Conservation (phyloP, 2,329 filamentous ascomycete genomes). For the Monosporascus cannonballus region DNA sequence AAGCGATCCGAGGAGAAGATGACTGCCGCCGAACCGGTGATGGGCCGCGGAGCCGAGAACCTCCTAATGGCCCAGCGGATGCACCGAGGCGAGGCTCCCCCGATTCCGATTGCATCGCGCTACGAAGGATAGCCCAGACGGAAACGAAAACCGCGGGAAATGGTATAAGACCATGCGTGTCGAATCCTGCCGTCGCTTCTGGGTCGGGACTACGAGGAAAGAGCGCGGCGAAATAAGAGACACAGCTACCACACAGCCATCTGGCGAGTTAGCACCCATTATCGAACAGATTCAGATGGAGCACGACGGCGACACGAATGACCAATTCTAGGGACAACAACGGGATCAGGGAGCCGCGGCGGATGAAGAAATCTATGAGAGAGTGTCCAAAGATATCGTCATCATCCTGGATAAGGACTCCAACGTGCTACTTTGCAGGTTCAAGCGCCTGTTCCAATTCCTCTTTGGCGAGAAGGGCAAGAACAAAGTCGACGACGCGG, state of each 20-base stretch:
- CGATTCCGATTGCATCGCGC: constrained; percentile 2
- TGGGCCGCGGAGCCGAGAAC: constrained; percentile 3
- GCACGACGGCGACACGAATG: not conserved
- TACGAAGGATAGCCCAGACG: not conserved
- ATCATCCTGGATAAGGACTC: constrained; percentile 5
- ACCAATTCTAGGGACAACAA: constrained; percentile 4
- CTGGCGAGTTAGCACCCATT: not conserved
- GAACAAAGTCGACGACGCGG: not conserved
- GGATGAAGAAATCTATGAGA: constrained; percentile 1
- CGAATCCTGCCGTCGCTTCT: constrained; percentile 1
- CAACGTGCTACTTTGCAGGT: constrained; percentile 1
- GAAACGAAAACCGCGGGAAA: not conserved
- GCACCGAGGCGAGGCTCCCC: constrained; percentile 1
- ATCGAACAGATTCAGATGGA: constrained; percentile 4
- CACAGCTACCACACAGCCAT: not conserved
- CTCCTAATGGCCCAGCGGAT: constrained; percentile 5
- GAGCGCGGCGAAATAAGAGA: constrained; percentile 3
- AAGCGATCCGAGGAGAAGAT: constrained; percentile 1
- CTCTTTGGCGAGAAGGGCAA: constrained; percentile 1
- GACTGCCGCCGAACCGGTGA: constrained; percentile 1
- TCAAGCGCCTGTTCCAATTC: constrained; percentile 1
- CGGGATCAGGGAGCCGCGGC: constrained; percentile 1
- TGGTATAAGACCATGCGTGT: constrained; percentile 4
- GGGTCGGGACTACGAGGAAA: constrained; percentile 4
- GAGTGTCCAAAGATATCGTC: constrained; percentile 2